Percentiles rank a stretch among this genome's conserved stretches.
phyloP scores from a whole-genome alignment of 805 yeast genomes.

The Sporopachydermia quercuum region DNA sequence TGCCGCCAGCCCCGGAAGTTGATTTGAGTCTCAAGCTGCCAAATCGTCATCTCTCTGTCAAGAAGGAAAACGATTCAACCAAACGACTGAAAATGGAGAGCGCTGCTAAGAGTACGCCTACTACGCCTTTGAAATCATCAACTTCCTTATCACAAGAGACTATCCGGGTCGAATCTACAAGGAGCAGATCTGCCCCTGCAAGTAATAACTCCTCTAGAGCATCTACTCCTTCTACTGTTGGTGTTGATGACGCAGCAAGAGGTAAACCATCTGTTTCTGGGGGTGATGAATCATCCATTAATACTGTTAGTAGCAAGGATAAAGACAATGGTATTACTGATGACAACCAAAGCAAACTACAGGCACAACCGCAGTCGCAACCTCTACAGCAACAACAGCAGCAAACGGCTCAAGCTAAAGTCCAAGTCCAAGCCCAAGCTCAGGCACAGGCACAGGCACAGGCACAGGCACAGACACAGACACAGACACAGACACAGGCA shows the following conservation, averaged over 20 bases:
- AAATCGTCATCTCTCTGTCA: not conserved
- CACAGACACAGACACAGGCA: conserved; percentile 10
- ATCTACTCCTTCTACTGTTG: too few relatives aligned
- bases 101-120: not conserved
- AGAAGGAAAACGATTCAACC: not conserved
- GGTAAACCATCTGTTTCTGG: too few relatives aligned
- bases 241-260: too few relatives aligned
- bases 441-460: conserved; percentile 11
- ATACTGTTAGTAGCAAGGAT: too few relatives aligned
- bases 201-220: not conserved
- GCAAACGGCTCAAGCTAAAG: conserved; percentile 7
- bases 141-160: conserved; percentile 2
- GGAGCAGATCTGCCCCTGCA: not conserved
- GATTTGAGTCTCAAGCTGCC: not conserved
- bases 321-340: too few relatives aligned
- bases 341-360: too few relatives aligned
- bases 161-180: conserved; percentile 7
- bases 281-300: too few relatives aligned
- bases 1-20: conserved; percentile 1
- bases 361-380: not conserved
- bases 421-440: conserved; percentile 12
- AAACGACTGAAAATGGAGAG: not conserved
- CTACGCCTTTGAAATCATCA: too few relatives aligned
- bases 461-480: conserved; percentile 14
- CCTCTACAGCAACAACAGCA: too few relatives aligned